phyloP scores from a whole-genome alignment of 1,139 yeast genomes.

The Candida sanyaensis region DNA sequence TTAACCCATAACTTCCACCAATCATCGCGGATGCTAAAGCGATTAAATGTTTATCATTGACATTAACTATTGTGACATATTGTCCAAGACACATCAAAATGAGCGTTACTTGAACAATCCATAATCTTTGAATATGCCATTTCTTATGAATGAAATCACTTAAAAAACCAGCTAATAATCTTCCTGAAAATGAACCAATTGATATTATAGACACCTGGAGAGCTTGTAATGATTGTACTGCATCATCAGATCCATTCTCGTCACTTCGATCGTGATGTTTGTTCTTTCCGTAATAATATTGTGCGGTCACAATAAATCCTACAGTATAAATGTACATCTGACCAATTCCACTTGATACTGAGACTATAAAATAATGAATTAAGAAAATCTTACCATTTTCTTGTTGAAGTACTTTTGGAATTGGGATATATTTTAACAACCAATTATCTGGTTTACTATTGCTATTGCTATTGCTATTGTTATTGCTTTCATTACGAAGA shows the following conservation, averaged over 20 bases:
- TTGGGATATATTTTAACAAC: constrained; percentile 1
- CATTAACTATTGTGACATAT: constrained; percentile 28
- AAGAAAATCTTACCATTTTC: constrained; percentile 26
- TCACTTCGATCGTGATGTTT: constrained; percentile 8
- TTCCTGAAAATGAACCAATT: constrained; percentile 41
- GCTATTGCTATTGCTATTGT: not conserved
- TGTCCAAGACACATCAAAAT: constrained; percentile 33
- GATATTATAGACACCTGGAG: constrained; percentile 47
- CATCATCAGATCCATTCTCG: constrained; percentile 20
- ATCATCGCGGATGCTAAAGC: constrained; percentile 34
- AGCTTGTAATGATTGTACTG: constrained; percentile 36
- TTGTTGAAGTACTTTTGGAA: constrained; percentile 1
- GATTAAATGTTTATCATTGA: constrained; percentile 26
- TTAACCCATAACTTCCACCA: constrained; percentile 43
- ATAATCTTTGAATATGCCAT: constrained; percentile 37
- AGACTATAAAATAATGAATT: constrained; percentile 35
- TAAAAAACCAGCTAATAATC: constrained; percentile 38
- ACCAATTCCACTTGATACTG: constrained; percentile 39
- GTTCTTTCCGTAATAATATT: constrained; percentile 25
- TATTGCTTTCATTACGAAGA: constrained; percentile 3
- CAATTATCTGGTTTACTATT: not conserved
- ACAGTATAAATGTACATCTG: constrained; percentile 48
- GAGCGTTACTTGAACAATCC: constrained; percentile 38
- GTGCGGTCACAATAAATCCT: constrained; percentile 48
- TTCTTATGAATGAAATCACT: constrained; percentile 39